Percentiles rank a stretch among this genome's conserved stretches.
Evolutionary conservation across 225 moss, liverwort and hornwort genomes (phyloP).

Genomic region (Takakia lepidozioides): DNA sequence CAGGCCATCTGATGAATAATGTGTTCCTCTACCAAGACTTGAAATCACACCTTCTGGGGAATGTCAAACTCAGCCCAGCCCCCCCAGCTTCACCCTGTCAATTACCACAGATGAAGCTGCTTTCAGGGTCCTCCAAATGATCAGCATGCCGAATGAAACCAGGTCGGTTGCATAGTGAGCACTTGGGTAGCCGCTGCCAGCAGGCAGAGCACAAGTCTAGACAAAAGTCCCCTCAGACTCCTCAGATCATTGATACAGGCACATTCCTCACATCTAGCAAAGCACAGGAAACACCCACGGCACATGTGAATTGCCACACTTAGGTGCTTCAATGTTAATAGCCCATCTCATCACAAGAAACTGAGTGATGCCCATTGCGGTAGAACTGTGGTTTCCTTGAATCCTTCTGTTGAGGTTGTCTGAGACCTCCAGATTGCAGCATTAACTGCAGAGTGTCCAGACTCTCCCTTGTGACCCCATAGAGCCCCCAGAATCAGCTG

Average conservation of each 20-base stretch:
- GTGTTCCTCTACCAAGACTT: too few species aligned
- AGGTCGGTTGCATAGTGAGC: conserved; percentile 55
- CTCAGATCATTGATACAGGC: conserved; percentile 30
- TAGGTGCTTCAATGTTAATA: conserved; percentile 55
- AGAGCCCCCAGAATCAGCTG: conserved; percentile 57
- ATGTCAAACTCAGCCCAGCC: background rate
- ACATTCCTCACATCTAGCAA: conserved; percentile 75
- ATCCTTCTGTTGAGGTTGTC: background rate
- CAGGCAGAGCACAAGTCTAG: conserved; percentile 49
- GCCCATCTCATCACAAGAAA: conserved; percentile 13
- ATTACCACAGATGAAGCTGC: conserved; percentile 33
- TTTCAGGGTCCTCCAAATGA: background rate
- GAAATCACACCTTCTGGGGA: too few species aligned
- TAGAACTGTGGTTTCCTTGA: conserved; percentile 22
- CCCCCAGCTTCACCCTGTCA: conserved; percentile 20
- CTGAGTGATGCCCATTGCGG: conserved; percentile 16
- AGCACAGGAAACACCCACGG: conserved; percentile 55
- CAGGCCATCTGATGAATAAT: too few species aligned
- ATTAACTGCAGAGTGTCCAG: conserved; percentile 25
- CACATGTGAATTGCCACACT: conserved; percentile 47
- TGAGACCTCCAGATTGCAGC: conserved; percentile 10
- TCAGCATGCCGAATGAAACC: conserved; percentile 39
- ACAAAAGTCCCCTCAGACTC: conserved; percentile 18
- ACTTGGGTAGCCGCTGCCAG: conserved; percentile 54
- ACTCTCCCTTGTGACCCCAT: conserved; percentile 41